A percentile compares a stretch with the other conserved stretches of the same genome.
Conservation (phyloP, 345 rosid genomes). For the Psidium friedrichsthalianum region DNA sequence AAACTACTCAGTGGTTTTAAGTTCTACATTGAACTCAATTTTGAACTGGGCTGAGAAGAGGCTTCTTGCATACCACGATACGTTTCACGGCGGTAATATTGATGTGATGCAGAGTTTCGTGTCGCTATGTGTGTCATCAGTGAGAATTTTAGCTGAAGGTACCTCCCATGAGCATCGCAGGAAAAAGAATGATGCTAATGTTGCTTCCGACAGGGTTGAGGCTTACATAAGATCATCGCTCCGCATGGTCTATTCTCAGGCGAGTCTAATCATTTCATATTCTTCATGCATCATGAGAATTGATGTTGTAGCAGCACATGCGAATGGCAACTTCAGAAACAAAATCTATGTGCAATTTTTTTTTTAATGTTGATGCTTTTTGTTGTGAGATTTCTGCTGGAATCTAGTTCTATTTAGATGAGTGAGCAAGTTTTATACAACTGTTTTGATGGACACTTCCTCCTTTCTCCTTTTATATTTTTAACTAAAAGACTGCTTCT, state of each 20-base stretch:
- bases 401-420: neutral
- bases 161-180: conserved; percentile 48
- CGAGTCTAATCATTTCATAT: conserved; percentile 15
- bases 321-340: neutral
- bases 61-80: conserved; percentile 71
- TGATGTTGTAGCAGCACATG: neutral
- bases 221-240: conserved; percentile 73
- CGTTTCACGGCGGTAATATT: conserved; percentile 51
- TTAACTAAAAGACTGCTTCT: neutral
- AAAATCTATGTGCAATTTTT: neutral
- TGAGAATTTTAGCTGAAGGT: conserved; percentile 58
- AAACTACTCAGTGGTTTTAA: conserved; percentile 36
- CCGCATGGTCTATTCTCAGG: conserved; percentile 72
- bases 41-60: conserved; percentile 80
- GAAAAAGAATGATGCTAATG: conserved; percentile 46
- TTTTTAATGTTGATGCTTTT: neutral
- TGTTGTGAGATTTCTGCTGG: neutral
- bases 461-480: neutral
- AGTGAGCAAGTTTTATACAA: neutral
- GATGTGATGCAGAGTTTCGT: conserved; percentile 64
- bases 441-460: neutral
- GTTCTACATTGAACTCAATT: conserved; percentile 47
- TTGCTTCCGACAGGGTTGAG: conserved; percentile 54
- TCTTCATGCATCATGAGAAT: neutral
- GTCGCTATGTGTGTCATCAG: conserved; percentile 57